Evolutionary conservation across 1,139 yeast genomes (phyloP).

Genomic region (Yamadazyma kanchanaburiensis): DNA sequence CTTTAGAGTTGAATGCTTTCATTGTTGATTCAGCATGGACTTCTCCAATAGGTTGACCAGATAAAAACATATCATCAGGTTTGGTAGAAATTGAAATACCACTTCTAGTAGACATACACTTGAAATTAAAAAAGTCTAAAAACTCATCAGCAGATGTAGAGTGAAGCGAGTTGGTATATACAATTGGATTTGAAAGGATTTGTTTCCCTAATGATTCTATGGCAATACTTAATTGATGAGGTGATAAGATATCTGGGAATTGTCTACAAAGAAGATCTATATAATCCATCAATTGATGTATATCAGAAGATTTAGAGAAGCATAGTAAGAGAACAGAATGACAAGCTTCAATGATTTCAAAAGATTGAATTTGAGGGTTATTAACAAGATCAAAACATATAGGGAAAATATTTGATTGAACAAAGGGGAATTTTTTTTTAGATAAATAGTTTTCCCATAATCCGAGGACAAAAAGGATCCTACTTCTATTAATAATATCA

Average conservation of each 20-base stretch:
- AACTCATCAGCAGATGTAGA: constrained; percentile 32
- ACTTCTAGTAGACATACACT: constrained; percentile 30
- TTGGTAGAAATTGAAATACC: constrained; percentile 21
- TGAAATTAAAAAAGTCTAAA: constrained; percentile 37
- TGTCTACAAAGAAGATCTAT: constrained; percentile 37
- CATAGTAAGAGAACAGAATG: constrained; percentile 64
- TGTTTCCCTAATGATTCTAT: constrained; percentile 55
- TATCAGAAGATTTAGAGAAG: constrained; percentile 25
- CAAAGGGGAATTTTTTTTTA: constrained; percentile 21
- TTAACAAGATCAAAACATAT: constrained; percentile 40
- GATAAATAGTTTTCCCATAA: constrained; percentile 57
- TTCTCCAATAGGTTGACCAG: constrained; percentile 40
- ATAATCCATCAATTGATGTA: constrained; percentile 32
- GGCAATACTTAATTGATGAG: constrained; percentile 58
- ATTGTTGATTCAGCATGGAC: constrained; percentile 36
- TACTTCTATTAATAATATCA: constrained; percentile 42
- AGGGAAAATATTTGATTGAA: constrained; percentile 37
- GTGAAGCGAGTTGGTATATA: constrained; percentile 17
- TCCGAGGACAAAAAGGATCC: constrained; percentile 54
- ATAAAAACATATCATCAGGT: constrained; percentile 19
- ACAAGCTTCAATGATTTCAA: constrained; percentile 55
- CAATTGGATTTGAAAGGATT: constrained; percentile 42
- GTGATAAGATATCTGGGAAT: constrained; percentile 56
- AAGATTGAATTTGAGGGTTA: constrained; percentile 23
- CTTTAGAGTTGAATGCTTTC: constrained; percentile 22